Base-by-base conservation (phyloP, 805 yeast species). In the Ogataea haglerorum region DNA sequence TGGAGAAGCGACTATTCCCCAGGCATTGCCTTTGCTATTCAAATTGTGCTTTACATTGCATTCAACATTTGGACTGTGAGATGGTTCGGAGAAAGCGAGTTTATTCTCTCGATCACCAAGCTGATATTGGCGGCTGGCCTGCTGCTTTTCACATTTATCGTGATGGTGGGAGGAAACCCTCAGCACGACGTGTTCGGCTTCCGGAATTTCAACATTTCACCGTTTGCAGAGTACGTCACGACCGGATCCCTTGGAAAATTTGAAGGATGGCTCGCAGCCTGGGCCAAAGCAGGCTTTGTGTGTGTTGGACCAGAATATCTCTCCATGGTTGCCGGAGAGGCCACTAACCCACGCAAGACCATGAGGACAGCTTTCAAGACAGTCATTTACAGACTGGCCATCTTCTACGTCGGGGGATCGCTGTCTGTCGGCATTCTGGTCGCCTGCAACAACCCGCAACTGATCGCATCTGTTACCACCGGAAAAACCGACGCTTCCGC, bases 401-500 rank as follows among this genome's bases (percentile, higher is more conserved):
- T 69, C n/a, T 69, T 70, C 53, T 70, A 67, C 49, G 54, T 70
- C 40, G 69, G 72, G 10, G 73, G 72, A 34, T 68, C 72, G 10
- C 36, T 30, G 8, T 30, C 36, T 6, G 72, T 70, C 13, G 56
- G 69, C 16, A 65, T 70, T 38, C 57, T 70, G 46, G 56, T 60
- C 23, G 61, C 68, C 24, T 64, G 61, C 48, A 64, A 58, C 36
- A 64, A 67, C 40, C 64, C 67, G 22, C 45, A 42, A 3, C 48
- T 61, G 13, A 30, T 57, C 17, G 43, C 68, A 5, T 83, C 88
- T 10, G 68, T 80, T 41, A 69, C 70, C 22, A 67, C 70, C 19
- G 72, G 80, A 21, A 70, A 75, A 35, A 79, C 87, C 0, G 89
- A 87, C 38, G 95, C 84, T 0, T 82, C 77, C 18, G 76, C 86